Base-by-base conservation (phyloP, 1,284 basidiomycete genomes). In the Ceratobasidium sp. region DNA sequence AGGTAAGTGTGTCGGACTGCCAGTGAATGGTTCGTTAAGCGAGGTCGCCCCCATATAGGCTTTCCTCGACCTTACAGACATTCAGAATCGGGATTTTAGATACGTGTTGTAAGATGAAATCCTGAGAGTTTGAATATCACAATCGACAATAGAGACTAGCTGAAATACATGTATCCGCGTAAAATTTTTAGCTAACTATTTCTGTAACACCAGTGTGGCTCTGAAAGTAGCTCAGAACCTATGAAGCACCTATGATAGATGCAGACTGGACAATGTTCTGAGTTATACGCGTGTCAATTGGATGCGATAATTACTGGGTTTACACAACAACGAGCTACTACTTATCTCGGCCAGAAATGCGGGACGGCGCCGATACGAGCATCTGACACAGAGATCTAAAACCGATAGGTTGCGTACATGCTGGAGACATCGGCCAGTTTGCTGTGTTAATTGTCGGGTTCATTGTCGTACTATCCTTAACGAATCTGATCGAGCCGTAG, bases 1-100 rank as follows among this genome's bases (percentile, higher is more conserved):
- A 82, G 73, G 66, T 79, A 60, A 44, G 26, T 6, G 18, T 15
- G 20, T 10, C n/a, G 28, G 18, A n/a, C 9, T 67, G 55, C 20
- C 26, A 3, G 20, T n/a, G 12, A 4, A 28, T 18, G 13, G 3
- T 7, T 18, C 42, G 51, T 26, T 72, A 18, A 55, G 4, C 13
- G 10, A 40, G 20, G 18, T 28, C 2, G 23, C 20, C 6, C 58
- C 39, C 33, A 10, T 39, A 10, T 44, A 83, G 79, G 70, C 72
- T 18, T 80, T 82, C 77, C 71, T 84, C 28, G 83, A 84, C 61
- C 75, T 84, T 40, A 83, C 83, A 12, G 83, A 84, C 69, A 80
- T 77, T 61, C 82, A 84, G 77, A 84, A 84, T 68, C 72, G 80
- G 40, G 79, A 79, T 23, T 84, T 83, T 78, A 72, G 83, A 67